Evolutionary conservation across 2,329 filamentous ascomycete genomes (phyloP), one percentile per base, ranked within the genome.

Genomic region (Plenodomus tracheiphilus): DNA sequence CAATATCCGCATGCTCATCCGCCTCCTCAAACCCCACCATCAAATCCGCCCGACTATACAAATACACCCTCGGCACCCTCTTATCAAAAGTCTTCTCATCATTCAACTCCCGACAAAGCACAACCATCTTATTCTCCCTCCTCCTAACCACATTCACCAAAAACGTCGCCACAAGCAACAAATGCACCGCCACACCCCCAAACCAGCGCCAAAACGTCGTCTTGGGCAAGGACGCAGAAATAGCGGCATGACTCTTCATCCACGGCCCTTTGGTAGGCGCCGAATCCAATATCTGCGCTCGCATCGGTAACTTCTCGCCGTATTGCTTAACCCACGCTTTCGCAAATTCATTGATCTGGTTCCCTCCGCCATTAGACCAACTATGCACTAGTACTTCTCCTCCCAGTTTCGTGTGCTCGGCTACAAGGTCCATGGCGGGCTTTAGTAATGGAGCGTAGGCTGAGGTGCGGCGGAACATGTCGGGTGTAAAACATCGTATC

Each of bases 31-130:
- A 81, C 3, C 71, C 64, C 10, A 86, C 83, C 51, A 86, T 75
- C 37, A 79, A 72, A 53, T 86, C 84, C 40, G 76, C 77, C 50
- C 78, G 79, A 53, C 81, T 83, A 61, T 85, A 86, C 21, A 85
- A 54, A 65, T 84, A 86, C 48, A 85, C 58, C 42, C 80, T 73
- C 16, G 76, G 75, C 1, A 79, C 74, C 10, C 42, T 43, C 1
- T 20, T 53, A 32, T 64, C 52, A 48, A 72, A 70, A 1, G 68
- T 40, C 2, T 13, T 30, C 19, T 58, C 51, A 50, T 70, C 61
- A 45, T 69, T 70, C 40, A 73, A 43, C 46, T 66, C 43, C n/a
- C 60, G 57, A 37, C 63, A 62, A 19, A 71, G 39, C 2, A 59
- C 41, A n/a, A 64, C 42, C 53, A 70, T 65, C 28, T 53, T 58